Conservation (phyloP, 768 basidiomycete genomes). For the Kwoniella pini region DNA sequence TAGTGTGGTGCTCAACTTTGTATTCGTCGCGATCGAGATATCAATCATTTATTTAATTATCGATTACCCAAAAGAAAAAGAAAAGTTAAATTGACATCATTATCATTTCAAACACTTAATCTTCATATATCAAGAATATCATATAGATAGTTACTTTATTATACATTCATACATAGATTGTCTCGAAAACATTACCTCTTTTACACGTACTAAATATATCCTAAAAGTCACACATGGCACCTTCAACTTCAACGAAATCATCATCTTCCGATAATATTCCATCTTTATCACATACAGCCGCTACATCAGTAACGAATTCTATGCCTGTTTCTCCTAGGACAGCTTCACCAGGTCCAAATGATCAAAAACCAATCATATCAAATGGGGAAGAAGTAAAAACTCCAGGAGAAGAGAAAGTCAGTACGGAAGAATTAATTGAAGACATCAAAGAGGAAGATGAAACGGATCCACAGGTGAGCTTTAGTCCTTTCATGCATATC, state of each 20-base stretch:
- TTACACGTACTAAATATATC: no score
- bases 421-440: constrained; percentile 16
- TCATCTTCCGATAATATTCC: constrained; percentile 17
- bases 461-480: constrained; percentile 25
- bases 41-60: background rate
- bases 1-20: background rate
- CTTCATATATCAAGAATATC: no score
- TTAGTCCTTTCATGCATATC: background rate
- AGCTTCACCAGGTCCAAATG: constrained; percentile 11
- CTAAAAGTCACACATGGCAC: constrained; percentile 6
- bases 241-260: background rate
- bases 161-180: no score
- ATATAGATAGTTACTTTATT: no score
- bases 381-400: constrained; percentile 5
- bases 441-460: constrained; percentile 25
- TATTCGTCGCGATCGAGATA: constrained; percentile 10
- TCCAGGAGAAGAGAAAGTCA: background rate
- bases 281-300: constrained; percentile 16
- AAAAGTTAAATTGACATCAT: no score
- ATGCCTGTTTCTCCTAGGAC: constrained; percentile 26
- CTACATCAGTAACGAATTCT: constrained; percentile 31
- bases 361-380: constrained; percentile 1
- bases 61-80: background rate
- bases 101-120: no score
- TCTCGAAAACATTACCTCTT: no score